Evolutionary conservation across 2,329 filamentous ascomycete genomes (phyloP).

Genomic region (Daldinia sp.): DNA sequence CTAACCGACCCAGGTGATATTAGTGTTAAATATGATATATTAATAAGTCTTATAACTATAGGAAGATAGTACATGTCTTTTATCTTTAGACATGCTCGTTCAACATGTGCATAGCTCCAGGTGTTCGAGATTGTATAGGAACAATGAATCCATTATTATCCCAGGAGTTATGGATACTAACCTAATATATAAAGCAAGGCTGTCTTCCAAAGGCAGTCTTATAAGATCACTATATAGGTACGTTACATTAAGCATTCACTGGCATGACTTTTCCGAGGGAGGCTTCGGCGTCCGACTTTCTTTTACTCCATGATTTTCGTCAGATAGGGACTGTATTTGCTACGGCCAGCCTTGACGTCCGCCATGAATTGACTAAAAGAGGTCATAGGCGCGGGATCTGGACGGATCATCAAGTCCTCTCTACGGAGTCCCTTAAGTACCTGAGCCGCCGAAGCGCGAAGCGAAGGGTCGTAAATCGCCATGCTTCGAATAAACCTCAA

Average conservation of each 20-base stretch:
- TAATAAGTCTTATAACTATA: no score
- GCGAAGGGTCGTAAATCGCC: constrained; percentile 16
- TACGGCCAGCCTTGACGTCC: not conserved
- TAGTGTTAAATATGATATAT: no score
- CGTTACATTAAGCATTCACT: not conserved
- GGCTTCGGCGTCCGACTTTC: no score
- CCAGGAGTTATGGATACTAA: not conserved
- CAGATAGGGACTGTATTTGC: not conserved
- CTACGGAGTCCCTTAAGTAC: not conserved
- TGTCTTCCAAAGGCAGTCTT: not conserved
- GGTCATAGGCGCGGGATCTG: not conserved
- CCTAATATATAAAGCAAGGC: not conserved
- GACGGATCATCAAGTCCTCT: constrained; percentile 7
- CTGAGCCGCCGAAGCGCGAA: constrained; percentile 18
- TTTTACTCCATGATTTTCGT: not conserved
- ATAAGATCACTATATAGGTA: not conserved
- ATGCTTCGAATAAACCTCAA: constrained; percentile 11
- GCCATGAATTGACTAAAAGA: constrained; percentile 8
- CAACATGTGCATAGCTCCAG: not conserved
- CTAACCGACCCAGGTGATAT: no score
- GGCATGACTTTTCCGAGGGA: no score
- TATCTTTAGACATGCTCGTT: no score
- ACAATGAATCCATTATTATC: not conserved
- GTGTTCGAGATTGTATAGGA: not conserved
- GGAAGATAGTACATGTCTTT: no score